Evolutionary conservation across 345 rosid genomes (phyloP), one percentile per base, ranked within the genome.

Genomic region (Iberis pinnata): DNA sequence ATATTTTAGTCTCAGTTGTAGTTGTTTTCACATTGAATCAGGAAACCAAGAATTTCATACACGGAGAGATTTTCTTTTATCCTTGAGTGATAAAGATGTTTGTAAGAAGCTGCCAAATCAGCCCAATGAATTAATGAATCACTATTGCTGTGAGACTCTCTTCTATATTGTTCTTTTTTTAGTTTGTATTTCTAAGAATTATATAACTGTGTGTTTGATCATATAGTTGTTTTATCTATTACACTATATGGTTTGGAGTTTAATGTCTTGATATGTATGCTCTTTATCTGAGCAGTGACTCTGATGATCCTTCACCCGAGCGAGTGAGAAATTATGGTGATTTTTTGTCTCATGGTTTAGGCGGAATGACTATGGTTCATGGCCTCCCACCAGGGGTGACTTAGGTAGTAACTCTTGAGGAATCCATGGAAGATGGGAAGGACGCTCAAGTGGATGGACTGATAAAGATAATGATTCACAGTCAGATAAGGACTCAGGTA

Each of bases 301-400:
- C 63, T 39, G 84, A 79, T 70, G 90, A 81, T 61, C 58, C 80
- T 52, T 74, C 69, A 43, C 80, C 72, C 22, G 95, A 85, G 45
- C 78, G 74, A 38, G 78, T 38, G 40, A 83, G 86, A 69, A 40
- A 22, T 65, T 60, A 85, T 18, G 82, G 82, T 9, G 58, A 71
- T 70, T 77, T 80, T 49, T 68, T 78, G 14, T 67, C 78, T 17
- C 84, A 78, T 38, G 69, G 73, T 79, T 57, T 51, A 80, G 84
- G 60, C 78, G 79, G 45, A 78, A 76, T 40, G 99, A 92, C 53
- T 80, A 83, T 73, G 76, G 94, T 45, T 88, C 97, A 18, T 88
- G 97, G 20, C 95, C 94, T 32, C 95, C 94, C 42, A 80, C 75
- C 56, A 76, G 81, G 73, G 97, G 87, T 60, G 99, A 88, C 43